Evolutionary conservation across 257 asterid species (phyloP).

Genomic region (Perilla frutescens): DNA sequence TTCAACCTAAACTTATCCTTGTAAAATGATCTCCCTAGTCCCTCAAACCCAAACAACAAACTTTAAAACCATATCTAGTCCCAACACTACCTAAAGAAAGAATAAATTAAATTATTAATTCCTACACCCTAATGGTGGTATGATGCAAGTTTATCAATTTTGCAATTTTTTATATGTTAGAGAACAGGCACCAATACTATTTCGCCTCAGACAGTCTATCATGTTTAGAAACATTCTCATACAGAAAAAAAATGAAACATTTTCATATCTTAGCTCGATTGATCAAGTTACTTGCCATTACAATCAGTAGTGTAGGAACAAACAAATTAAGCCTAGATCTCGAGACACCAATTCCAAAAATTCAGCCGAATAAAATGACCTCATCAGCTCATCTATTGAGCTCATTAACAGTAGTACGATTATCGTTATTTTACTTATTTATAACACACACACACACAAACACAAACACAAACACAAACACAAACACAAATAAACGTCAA

Average conservation of each 20-base stretch:
- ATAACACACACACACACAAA: not conserved
- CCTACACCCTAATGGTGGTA: not conserved
- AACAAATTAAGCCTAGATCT: not conserved
- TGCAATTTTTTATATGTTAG: not conserved
- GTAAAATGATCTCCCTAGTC: not conserved
- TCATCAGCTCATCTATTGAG: conserved; percentile 7
- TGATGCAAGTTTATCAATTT: not conserved
- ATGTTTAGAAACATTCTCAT: no score
- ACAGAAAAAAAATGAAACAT: no score
- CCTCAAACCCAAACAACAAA: not conserved
- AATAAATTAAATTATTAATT: not conserved
- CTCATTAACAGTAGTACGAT: not conserved
- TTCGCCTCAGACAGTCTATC: no score
- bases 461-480: no score
- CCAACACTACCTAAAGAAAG: not conserved
- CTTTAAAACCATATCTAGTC: not conserved
- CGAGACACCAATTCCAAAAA: conserved; percentile 21
- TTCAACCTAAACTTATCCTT: not conserved
- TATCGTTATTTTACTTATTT: no score
- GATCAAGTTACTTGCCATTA: not conserved
- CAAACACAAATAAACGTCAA: not conserved
- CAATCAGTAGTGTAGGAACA: not conserved
- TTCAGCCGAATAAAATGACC: conserved; percentile 12
- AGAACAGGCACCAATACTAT: conserved; percentile 5
- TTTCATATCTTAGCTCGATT: not conserved